phyloP scores from a whole-genome alignment of 2,329 filamentous ascomycete genomes.

The Colletotrichum tofieldiae region DNA sequence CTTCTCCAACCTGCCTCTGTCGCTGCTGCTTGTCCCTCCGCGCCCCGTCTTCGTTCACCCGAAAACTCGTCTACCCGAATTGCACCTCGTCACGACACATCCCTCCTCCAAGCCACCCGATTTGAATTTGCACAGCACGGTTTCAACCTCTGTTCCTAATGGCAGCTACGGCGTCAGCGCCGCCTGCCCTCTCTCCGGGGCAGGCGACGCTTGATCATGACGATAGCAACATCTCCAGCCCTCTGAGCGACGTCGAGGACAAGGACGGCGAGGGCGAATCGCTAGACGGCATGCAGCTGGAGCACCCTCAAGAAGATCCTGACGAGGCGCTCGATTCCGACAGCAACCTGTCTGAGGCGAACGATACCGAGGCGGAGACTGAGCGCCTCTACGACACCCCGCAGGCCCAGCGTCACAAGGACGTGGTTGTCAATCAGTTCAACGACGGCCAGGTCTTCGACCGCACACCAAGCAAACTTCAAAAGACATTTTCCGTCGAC shows the following conservation, averaged over 20 bases:
- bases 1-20: constrained; percentile 37
- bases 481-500: constrained; percentile 61
- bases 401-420: constrained; percentile 74
- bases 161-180: constrained; percentile 68
- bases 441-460: constrained; percentile 71
- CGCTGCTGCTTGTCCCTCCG: constrained; percentile 41
- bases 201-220: constrained; percentile 66
- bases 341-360: constrained; percentile 72
- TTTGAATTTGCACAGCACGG: constrained; percentile 19
- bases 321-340: constrained; percentile 60
- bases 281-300: constrained; percentile 71
- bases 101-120: constrained; percentile 24
- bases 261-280: constrained; percentile 80
- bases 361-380: constrained; percentile 90
- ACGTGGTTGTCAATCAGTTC: constrained; percentile 72
- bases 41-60: constrained; percentile 36
- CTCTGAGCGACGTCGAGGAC: constrained; percentile 92
- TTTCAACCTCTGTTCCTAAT: constrained; percentile 53
- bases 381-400: constrained; percentile 94
- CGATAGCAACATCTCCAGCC: constrained; percentile 86
- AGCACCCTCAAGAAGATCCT: constrained; percentile 45
- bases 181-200: constrained; percentile 64
- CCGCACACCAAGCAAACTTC: constrained; percentile 84
- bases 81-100: constrained; percentile 30
- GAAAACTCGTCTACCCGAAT: constrained; percentile 40